Percentiles rank a stretch among this genome's conserved stretches.
Conservation (phyloP, 805 yeast species). For the Ogataea haglerorum region DNA sequence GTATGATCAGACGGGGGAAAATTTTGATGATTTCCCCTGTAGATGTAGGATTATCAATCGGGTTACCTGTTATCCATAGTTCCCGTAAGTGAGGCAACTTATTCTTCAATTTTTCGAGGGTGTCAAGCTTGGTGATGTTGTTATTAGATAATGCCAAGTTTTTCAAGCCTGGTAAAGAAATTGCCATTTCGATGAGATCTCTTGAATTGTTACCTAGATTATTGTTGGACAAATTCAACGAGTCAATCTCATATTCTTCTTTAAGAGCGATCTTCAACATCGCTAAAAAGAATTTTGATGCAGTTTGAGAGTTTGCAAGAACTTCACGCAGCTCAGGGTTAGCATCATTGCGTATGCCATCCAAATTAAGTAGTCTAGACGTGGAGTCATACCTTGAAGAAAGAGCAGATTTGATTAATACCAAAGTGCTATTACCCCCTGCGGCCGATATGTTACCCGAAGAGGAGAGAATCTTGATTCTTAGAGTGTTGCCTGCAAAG, state of each 20-base stretch:
- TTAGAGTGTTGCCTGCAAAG: conserved; percentile 72
- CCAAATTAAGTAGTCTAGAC: conserved; percentile 64
- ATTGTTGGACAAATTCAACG: conserved; percentile 69
- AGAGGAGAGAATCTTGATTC: conserved; percentile 39
- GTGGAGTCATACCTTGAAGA: conserved; percentile 63
- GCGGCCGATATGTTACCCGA: conserved; percentile 24
- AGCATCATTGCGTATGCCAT: conserved; percentile 61
- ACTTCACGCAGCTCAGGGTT: conserved; percentile 58
- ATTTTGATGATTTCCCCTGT: conserved; percentile 59
- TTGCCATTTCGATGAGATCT: conserved; percentile 60
- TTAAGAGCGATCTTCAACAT: conserved; percentile 74
- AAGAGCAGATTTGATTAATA: conserved; percentile 58
- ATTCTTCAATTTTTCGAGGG: conserved; percentile 72
- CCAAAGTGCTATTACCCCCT: conserved; percentile 45
- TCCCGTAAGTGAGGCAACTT: conserved; percentile 74
- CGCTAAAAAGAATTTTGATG: conserved; percentile 85
- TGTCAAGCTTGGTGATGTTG: conserved; percentile 52
- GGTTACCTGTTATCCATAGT: conserved; percentile 74
- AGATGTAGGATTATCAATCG: conserved; percentile 48
- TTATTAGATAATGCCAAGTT: conserved; percentile 83
- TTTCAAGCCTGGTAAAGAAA: conserved; percentile 67
- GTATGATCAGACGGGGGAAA: conserved; percentile 76
- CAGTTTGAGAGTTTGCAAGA: conserved; percentile 40
- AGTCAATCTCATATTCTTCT: conserved; percentile 51
- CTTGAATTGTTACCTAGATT: conserved; percentile 56